Conservation (phyloP, 2,329 filamentous ascomycete genomes). For the Penicillium sp. region DNA sequence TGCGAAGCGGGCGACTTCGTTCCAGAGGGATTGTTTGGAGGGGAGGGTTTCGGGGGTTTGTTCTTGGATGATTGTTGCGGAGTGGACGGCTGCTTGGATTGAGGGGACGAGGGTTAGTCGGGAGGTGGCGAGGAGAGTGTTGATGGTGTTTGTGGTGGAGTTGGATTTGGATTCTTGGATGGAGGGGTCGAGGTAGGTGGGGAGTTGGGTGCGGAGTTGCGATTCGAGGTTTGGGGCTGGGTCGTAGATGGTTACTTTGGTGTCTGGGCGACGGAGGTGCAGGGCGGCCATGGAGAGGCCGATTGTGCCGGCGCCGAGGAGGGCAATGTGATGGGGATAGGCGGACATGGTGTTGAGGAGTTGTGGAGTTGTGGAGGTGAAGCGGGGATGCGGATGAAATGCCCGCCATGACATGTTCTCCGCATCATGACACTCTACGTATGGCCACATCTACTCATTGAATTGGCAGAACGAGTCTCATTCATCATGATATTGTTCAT, state of each 20-base stretch:
- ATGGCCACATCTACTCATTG: no score
- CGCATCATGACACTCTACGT: no score
- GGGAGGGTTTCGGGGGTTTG: conserved; percentile 51
- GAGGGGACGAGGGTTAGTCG: conserved; percentile 36
- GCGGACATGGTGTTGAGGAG: conserved; percentile 7
- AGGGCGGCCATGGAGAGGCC: conserved; percentile 53
- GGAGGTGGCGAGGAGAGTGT: conserved; percentile 21
- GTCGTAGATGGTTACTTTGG: conserved; percentile 47
- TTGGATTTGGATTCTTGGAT: not conserved
- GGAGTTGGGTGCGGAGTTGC: conserved; percentile 42
- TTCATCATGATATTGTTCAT: conserved; percentile 20
- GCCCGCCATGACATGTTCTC: no score
- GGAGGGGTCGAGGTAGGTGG: conserved; percentile 36
- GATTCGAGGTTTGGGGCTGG: conserved; percentile 44
- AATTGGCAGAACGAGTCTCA: conserved; percentile 7
- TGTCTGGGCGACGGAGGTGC: conserved; percentile 43
- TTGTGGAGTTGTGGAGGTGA: not conserved
- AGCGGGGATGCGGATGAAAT: not conserved
- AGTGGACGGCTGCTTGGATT: conserved; percentile 39
- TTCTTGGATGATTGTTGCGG: conserved; percentile 53
- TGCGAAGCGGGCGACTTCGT: conserved; percentile 45
- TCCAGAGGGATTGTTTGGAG: conserved; percentile 51
- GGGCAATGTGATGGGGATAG: conserved; percentile 26
- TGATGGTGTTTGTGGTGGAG: conserved; percentile 9
- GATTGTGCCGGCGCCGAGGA: conserved; percentile 43